A percentile compares a stretch with the other conserved stretches of the same genome.
Evolutionary conservation across 345 rosid species (phyloP).

Genomic region (Dipteronia sinensis): DNA sequence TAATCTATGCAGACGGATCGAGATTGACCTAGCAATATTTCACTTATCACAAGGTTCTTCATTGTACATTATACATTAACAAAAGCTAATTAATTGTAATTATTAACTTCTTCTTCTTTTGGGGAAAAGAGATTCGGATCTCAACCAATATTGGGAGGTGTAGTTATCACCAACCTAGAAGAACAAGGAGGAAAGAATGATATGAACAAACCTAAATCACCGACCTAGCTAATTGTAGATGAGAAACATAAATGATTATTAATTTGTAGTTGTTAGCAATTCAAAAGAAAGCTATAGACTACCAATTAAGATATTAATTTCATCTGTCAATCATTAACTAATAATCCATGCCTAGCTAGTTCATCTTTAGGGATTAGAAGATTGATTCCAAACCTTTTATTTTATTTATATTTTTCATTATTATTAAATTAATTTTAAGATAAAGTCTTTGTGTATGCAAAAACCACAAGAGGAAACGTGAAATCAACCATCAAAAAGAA

Average conservation of each 20-base stretch:
- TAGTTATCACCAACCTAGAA: too few relatives aligned
- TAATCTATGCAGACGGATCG: too few relatives aligned
- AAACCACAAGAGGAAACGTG: conserved; percentile 19
- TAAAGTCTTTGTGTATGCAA: background rate
- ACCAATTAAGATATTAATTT: background rate
- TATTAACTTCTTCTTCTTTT: too few relatives aligned
- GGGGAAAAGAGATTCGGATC: too few relatives aligned
- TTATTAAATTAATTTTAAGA: background rate
- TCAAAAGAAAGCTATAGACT: background rate
- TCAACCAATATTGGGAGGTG: too few relatives aligned
- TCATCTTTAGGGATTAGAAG: conserved; percentile 3
- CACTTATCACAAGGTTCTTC: background rate
- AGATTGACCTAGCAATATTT: too few relatives aligned
- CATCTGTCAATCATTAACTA: conserved; percentile 11
- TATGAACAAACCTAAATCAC: too few relatives aligned
- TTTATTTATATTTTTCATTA: background rate
- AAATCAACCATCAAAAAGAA: conserved; percentile 20
- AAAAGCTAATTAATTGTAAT: background rate
- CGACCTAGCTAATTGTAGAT: too few relatives aligned
- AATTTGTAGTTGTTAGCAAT: background rate
- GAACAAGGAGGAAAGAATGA: too few relatives aligned
- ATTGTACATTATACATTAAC: background rate
- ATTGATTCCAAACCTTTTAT: conserved; percentile 23
- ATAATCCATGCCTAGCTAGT: background rate
- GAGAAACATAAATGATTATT: background rate